These are phyloP conservation scores for Candida maesae DNA, from an alignment of 805 yeast species.

Conservation along the genomic window DNA sequence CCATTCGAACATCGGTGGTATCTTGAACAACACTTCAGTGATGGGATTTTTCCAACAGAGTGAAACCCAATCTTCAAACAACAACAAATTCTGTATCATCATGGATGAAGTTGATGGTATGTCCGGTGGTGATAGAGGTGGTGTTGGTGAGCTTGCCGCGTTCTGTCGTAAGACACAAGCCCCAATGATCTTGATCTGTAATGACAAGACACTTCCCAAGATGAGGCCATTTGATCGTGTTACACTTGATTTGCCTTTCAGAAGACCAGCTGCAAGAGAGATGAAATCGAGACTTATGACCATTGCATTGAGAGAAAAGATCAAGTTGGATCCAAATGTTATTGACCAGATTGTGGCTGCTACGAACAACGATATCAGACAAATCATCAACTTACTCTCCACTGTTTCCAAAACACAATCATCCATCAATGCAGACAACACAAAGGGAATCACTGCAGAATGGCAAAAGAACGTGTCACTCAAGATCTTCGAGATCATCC, in stretches of 20 bases:
- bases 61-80: slow-evolving; percentile 31
- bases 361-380: slow-evolving; percentile 89
- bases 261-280: slow-evolving; percentile 83
- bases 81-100: slow-evolving; percentile 69
- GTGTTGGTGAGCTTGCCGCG: slow-evolving; percentile 90
- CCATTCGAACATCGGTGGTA: slow-evolving; percentile 62
- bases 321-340: slow-evolving; percentile 74
- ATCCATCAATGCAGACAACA: slow-evolving; percentile 55
- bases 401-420: slow-evolving; percentile 76
- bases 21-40: slow-evolving; percentile 78
- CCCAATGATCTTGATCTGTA: slow-evolving; percentile 91
- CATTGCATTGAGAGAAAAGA: slow-evolving; percentile 79
- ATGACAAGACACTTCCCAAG: slow-evolving; percentile 87
- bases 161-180: slow-evolving; percentile 81
- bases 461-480: slow-evolving; percentile 92
- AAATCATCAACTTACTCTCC: slow-evolving; percentile 84
- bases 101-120: slow-evolving; percentile 99
- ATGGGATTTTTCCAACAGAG: slow-evolving; percentile 62
- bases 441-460: slow-evolving; percentile 55
- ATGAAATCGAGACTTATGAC: slow-evolving; percentile 84
- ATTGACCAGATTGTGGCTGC: slow-evolving; percentile 82
- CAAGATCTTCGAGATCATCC: slow-evolving; percentile 88
- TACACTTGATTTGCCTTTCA: slow-evolving; percentile 74
- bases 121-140: slow-evolving; percentile 99
- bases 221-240: slow-evolving; percentile 93